Evolutionary conservation across 2,329 filamentous ascomycete genomes (phyloP), one percentile per base, ranked within the genome.

Genomic region (Fusarium hostae): DNA sequence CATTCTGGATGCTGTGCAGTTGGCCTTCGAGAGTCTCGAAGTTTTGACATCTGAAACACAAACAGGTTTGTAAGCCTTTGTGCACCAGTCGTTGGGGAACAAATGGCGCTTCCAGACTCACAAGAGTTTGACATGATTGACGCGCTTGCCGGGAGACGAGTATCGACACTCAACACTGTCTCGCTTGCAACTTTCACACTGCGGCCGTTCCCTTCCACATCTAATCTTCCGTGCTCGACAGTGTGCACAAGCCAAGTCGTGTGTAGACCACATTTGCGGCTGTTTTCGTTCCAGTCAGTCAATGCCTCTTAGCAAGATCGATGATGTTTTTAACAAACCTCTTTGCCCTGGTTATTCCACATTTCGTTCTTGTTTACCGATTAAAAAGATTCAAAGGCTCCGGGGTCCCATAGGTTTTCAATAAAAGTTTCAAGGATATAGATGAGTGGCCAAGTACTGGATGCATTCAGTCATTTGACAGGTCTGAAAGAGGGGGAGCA

Each of bases 141-240:
- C 75, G 11, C 75, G 75, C 54, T 77, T 77, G 12, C 75, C 75
- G 10, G 75, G 75, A 8, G 75, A 77, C 32, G 75, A 77, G 63
- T 77, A 77, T 60, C 75, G 66, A 55, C 75, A 77, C 12, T 77
- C 75, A n/a, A 76, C 75, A 34, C 75, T 75, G 40, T 77, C 75
- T 64, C 75, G 64, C 55, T 77, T 76, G 55, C 75, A 77, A 43
- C 75, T 77, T 65, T 77, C 75, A 52, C 75, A 77, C 22, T 77
- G 75, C 24, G 75, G 75, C 16, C 75, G 74, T 43, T 77, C 75
- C 43, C 75, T 69, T 8, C 75, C 75, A 35, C 75, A 77, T 30
- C 75, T 70, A 24, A 77, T 77, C 63, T 77, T 77, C 30, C 75
- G 67, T 39, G 75, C 69, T 47, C 75, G 74, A 26, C 75, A 77